These are phyloP conservation scores for Geotrichum carabidarum DNA, from an alignment of 1,139 yeast genomes.

Conservation along the genomic window DNA sequence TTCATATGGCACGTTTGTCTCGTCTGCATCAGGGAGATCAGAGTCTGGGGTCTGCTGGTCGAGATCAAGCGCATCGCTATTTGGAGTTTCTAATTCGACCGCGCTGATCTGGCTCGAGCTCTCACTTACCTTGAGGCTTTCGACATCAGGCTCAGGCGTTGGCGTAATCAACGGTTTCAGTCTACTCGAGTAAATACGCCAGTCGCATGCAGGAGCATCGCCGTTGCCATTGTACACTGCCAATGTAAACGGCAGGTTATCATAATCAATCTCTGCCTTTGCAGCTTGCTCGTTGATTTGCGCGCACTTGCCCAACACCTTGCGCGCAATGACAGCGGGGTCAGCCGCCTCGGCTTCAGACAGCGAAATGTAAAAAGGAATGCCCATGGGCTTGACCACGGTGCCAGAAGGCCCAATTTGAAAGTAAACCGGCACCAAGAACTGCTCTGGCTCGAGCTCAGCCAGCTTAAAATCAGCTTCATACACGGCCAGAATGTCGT, in stretches of 20 bases:
- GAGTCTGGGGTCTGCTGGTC: background rate
- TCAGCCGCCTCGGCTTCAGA: slow-evolving; percentile 47
- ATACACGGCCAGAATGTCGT: slow-evolving; percentile 46
- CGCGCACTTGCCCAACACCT: slow-evolving; percentile 36
- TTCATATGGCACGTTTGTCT: background rate
- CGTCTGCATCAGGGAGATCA: slow-evolving; percentile 1
- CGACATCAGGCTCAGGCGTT: background rate
- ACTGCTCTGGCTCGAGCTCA: slow-evolving; percentile 36
- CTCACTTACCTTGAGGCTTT: background rate
- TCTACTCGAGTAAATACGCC: slow-evolving; percentile 1
- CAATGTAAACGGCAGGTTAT: background rate
- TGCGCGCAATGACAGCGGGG: slow-evolving; percentile 52
- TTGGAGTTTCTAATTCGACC: background rate
- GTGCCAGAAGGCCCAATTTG: slow-evolving; percentile 34
- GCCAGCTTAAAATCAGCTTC: slow-evolving; percentile 20
- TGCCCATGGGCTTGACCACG: slow-evolving; percentile 15
- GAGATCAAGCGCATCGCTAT: background rate
- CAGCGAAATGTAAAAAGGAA: slow-evolving; percentile 68
- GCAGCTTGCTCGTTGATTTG: slow-evolving; percentile 2
- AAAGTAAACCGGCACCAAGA: slow-evolving; percentile 66
- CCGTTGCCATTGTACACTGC: background rate
- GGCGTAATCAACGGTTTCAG: slow-evolving; percentile 2
- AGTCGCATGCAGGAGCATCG: slow-evolving; percentile 10
- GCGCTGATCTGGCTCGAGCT: background rate
- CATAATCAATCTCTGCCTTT: background rate